Conservation (phyloP, 495 filamentous ascomycete species). For the Corynascus novoguineensis region DNA sequence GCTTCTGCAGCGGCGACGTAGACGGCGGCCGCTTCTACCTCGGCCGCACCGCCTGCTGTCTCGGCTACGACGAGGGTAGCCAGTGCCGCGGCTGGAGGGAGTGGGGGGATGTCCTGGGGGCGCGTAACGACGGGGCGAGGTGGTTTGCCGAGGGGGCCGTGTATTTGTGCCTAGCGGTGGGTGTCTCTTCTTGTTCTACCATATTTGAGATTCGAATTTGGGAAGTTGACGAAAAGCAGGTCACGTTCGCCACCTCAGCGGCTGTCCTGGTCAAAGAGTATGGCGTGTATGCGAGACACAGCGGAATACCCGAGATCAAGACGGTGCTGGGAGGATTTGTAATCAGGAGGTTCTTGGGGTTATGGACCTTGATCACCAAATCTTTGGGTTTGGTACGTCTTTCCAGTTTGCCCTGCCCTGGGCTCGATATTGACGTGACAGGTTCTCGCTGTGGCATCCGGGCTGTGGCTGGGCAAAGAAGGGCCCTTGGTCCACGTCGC, state of each 20-base stretch:
- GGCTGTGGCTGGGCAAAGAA: slow-evolving; percentile 98
- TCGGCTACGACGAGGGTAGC: slow-evolving; percentile 72
- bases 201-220: slow-evolving; percentile 5
- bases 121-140: slow-evolving; percentile 52
- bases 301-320: slow-evolving; percentile 97
- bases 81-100: slow-evolving; percentile 80
- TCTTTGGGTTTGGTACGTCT: slow-evolving; percentile 76
- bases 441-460: slow-evolving; percentile 92
- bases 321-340: slow-evolving; percentile 93
- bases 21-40: slow-evolving; percentile 85
- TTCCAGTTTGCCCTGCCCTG: background rate
- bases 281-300: slow-evolving; percentile 86
- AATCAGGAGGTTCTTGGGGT: slow-evolving; percentile 82
- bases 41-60: slow-evolving; percentile 86
- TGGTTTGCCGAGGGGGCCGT: slow-evolving; percentile 84
- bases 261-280: slow-evolving; percentile 76
- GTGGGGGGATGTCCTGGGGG: slow-evolving; percentile 71
- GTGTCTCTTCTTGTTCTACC: slow-evolving; percentile 9
- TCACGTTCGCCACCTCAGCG: slow-evolving; percentile 74
- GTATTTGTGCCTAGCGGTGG: slow-evolving; percentile 73
- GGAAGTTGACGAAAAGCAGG: slow-evolving; percentile 36
- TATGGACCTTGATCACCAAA: slow-evolving; percentile 91
- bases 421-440: slow-evolving; percentile 33
- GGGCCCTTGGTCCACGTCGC: slow-evolving; percentile 95
- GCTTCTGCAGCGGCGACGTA: slow-evolving; percentile 66